Evolutionary conservation across 164 flowering plant genomes (phyloP), one percentile per base, ranked within the genome.

Genomic region (Hamamelis virginiana): DNA sequence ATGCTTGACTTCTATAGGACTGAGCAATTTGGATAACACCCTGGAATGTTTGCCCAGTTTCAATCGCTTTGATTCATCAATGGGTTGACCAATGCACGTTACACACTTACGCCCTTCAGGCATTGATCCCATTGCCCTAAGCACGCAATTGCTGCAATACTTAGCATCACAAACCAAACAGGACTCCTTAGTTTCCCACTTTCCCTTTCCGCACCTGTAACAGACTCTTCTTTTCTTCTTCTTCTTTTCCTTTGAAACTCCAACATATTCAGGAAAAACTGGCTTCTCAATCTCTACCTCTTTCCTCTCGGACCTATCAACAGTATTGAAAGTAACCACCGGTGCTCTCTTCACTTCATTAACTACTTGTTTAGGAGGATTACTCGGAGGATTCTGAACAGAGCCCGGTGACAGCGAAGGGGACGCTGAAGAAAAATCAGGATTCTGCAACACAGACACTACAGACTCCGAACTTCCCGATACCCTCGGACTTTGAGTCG

Each of bases 41-140:
- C 96, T 80, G 9, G 97, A 91, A 72, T 85, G 71, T 62, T 84
- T 91, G 8, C 98, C 98, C 69, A 95, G 72, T 72, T 77, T 82
- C 22, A 72, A 74, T 57, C 98, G 80, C 59, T 88, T 92, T 8
- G 85, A 83, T 76, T 95, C 98, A 69, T 92, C 92, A 61, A 95
- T 91, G 0, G 97, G 85, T 72, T 82, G 72, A 59, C 93, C 85
- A 63, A 95, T 91, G 82, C 98, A 95, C 18, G 91, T 83, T n/a
- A 95, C 97, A 75, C 98, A 95, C 64, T 92, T 95, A 23, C 98
- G 90, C 66, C 98, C 98, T 81, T 95, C 97, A 10, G 98, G 98
- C 98, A 95, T 95, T 8, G 98, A 95, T 8, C 98, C 98, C 97
- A 92, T 95, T n/a, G 96, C 97, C 76, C 97, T 81, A 65, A 95